Evolutionary conservation across 352 stramenopile species (phyloP).

Genomic region (Elongisporangium undulatum): DNA sequence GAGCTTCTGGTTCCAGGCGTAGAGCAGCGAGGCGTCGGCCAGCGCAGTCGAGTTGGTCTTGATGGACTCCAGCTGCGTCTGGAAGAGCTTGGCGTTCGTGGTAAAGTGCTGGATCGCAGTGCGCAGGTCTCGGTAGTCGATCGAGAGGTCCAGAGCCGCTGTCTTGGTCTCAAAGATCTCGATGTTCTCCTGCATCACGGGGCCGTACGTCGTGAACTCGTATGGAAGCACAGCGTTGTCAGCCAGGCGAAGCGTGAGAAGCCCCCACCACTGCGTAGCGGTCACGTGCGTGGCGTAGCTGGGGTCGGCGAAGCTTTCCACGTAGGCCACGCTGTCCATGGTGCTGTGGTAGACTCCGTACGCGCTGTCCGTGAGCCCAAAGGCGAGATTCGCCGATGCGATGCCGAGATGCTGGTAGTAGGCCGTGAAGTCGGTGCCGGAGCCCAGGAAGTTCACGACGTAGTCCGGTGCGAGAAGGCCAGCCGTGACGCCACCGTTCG

Average conservation of each 20-base stretch:
- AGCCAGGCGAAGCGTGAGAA: conserved; percentile 35
- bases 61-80: conserved; percentile 16
- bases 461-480: conserved; percentile 23
- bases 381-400: conserved; percentile 51
- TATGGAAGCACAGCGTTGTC: conserved; percentile 12
- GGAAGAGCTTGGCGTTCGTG: conserved; percentile 22
- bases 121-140: conserved; percentile 26
- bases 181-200: conserved; percentile 28
- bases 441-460: conserved; percentile 31
- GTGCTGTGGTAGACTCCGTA: conserved; percentile 81
- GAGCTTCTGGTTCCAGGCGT: conserved; percentile 30
- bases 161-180: conserved; percentile 22
- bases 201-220: conserved; percentile 18
- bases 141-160: conserved; percentile 11
- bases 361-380: conserved; percentile 27
- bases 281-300: conserved; percentile 28
- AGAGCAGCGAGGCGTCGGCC: conserved; percentile 2
- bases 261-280: conserved; percentile 29
- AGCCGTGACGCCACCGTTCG: background rate
- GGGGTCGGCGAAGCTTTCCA: conserved; percentile 41
- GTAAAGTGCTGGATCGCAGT: conserved; percentile 25
- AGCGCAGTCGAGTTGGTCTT: background rate
- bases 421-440: conserved; percentile 50
- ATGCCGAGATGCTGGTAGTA: conserved; percentile 78
- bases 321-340: conserved; percentile 64